Evolutionary conservation across 345 rosid species (phyloP), one percentile per base, ranked within the genome.

Genomic region (Streptanthus diversifolius): DNA sequence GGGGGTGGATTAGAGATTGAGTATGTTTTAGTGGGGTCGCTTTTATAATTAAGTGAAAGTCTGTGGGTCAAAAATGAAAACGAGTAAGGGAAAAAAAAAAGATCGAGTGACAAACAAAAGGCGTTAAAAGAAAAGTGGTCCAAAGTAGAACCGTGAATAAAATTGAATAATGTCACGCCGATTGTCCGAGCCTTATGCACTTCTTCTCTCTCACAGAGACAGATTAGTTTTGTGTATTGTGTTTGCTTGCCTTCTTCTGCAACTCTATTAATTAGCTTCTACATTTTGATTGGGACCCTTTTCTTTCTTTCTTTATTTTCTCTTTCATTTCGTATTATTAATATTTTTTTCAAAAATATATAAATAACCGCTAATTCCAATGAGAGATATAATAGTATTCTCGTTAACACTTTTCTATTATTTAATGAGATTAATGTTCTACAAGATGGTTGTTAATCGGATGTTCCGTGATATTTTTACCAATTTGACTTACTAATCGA

Each of bases 131-230:
- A 58, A 66, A 65, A 59, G 80, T 77, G 80, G 80, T 77, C 80
- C 80, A 77, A 77, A 77, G 77, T 64, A 55, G 71, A 70, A 70
- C 71, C 72, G 75, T 76, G 71, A 76, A 71, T 56, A 64, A 77
- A 59, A 77, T 77, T 77, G 68, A 77, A 77, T 77, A 77, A 64
- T 77, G 72, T 77, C 80, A 77, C 80, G 76, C 80, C 76, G 72
- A 77, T 70, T 71, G 71, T 71, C 67, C 71, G 22, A 70, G 40
- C 66, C 80, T 64, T 67, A 76, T 70, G 65, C 80, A 76, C 66
- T 69, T 61, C 68, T 62, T 30, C 22, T 57, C n/a, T 70, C 66
- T 63, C 63, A 54, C 19, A 63, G 7, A 73, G 74, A 76, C 65
- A 44, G 65, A 44, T 71, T 77, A 56, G 76, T 57, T 71, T 69